Evolutionary conservation across 768 basidiomycete species (phyloP), one percentile per base, ranked within the genome.

Genomic region (Mycena leptocephala): DNA sequence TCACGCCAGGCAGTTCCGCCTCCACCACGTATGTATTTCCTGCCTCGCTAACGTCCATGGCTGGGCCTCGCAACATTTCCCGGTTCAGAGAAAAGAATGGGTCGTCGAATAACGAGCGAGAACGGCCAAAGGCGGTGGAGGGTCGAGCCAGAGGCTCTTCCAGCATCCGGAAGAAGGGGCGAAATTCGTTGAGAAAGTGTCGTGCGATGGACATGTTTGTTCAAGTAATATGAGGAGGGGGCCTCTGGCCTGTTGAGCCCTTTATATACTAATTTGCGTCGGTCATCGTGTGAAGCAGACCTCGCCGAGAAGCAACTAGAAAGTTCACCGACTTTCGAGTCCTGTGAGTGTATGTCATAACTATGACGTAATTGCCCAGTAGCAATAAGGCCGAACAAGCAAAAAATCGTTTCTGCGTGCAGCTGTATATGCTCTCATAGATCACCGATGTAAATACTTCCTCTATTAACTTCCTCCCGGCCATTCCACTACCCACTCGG

Each of bases 401-500:
- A 20, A 43, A 43, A 11, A 20, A 43, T n/a, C n/a, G n/a, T n/a
- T n/a, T n/a, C n/a, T n/a, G n/a, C n/a, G n/a, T n/a, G n/a, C n/a
- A n/a, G n/a, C n/a, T n/a, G n/a, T n/a, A n/a, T n/a, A n/a, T 43
- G 65, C 76, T 72, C 64, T 56, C 63, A 72, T 75, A 72, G 65
- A 82, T 79, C 73, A 75, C 75, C 46, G 37, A 33, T 18, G 72
- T 72, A 67, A 69, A 67, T 76, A 66, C 63, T 62, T 63, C 22
- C 35, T 37, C 59, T 72, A 70, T 77, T 64, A 80, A 35, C 64
- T 75, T 59, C 76, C 72, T 28, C 90, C 89, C 39, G 95, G 95
- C 91, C 93, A 95, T 82, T 95, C 95, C 33, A 96, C 95, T 10
- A 97, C 95, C 89, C 89, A 93, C 65, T 94, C 92, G 1, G 95